Evolutionary conservation across 148 eudicot genomes (phyloP).

Genomic region (Diospyros lotus): DNA sequence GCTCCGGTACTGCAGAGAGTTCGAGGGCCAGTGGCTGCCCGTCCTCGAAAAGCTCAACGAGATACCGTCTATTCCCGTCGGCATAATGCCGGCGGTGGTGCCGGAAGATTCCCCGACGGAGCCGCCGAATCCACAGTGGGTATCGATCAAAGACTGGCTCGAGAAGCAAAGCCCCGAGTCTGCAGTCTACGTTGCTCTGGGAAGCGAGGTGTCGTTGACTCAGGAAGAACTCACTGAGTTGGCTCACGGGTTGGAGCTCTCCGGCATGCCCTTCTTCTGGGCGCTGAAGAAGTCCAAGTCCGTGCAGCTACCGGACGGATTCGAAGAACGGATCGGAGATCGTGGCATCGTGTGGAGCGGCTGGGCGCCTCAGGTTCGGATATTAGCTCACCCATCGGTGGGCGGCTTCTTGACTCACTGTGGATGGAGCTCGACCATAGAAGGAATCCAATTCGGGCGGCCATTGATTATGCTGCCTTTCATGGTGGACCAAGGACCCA

Average conservation of each 20-base stretch:
- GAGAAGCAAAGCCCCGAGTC: constrained; percentile 2
- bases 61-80: constrained; percentile 17
- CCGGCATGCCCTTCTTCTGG: constrained; percentile 26
- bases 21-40: constrained; percentile 17
- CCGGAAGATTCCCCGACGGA: neutral
- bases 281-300: constrained; percentile 14
- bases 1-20: constrained; percentile 16
- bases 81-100: constrained; percentile 17
- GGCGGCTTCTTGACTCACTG: constrained; percentile 13
- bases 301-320: neutral
- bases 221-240: constrained; percentile 17
- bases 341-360: constrained; percentile 14
- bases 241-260: constrained; percentile 23
- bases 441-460: constrained; percentile 1
- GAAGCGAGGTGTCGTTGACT: constrained; percentile 19
- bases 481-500: constrained; percentile 14
- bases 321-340: constrained; percentile 5
- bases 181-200: constrained; percentile 23
- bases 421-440: constrained; percentile 12
- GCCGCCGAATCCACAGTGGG: constrained; percentile 3
- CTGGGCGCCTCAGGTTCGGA: constrained; percentile 18
- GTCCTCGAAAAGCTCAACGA: constrained; percentile 19
- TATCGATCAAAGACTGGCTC: constrained; percentile 8
- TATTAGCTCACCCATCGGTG: constrained; percentile 16
- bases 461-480: constrained; percentile 16